Conservation (phyloP, 371 early-diverging fungal species). For the Syncephalastrum contaminatum region DNA sequence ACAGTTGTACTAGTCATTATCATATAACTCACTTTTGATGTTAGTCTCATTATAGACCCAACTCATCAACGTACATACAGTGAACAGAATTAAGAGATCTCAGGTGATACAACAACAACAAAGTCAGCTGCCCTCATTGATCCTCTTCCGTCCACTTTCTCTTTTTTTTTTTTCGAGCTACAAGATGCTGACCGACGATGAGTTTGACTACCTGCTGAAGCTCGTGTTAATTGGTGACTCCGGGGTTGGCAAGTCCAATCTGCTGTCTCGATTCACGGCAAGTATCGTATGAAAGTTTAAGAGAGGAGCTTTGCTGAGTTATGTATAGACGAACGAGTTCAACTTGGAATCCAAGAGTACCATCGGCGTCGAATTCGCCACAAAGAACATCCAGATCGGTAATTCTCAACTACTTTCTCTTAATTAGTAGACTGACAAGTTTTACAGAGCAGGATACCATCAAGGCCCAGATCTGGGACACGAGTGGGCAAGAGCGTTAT, state of each 20-base stretch:
- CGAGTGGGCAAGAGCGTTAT: conserved; percentile 82
- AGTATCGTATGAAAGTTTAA: conserved; percentile 3
- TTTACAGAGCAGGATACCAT: conserved; percentile 40
- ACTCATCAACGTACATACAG: too few relatives aligned
- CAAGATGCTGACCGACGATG: conserved; percentile 42
- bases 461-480: conserved; percentile 93
- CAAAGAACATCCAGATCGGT: conserved; percentile 34
- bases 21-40: too few relatives aligned
- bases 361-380: conserved; percentile 98
- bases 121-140: too few relatives aligned
- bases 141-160: not conserved
- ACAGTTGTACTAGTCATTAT: too few relatives aligned
- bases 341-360: conserved; percentile 98
- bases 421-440: not conserved
- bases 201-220: conserved; percentile 54
- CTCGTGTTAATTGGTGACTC: conserved; percentile 49
- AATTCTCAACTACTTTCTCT: not conserved
- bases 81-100: too few relatives aligned
- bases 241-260: conserved; percentile 46
- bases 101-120: too few relatives aligned
- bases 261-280: conserved; percentile 37
- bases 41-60: too few relatives aligned
- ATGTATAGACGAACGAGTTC: conserved; percentile 85
- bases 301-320: not conserved
- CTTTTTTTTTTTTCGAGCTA: not conserved